Evolutionary conservation across 306 rosid species (phyloP).

Genomic region (Glycine tomentella): DNA sequence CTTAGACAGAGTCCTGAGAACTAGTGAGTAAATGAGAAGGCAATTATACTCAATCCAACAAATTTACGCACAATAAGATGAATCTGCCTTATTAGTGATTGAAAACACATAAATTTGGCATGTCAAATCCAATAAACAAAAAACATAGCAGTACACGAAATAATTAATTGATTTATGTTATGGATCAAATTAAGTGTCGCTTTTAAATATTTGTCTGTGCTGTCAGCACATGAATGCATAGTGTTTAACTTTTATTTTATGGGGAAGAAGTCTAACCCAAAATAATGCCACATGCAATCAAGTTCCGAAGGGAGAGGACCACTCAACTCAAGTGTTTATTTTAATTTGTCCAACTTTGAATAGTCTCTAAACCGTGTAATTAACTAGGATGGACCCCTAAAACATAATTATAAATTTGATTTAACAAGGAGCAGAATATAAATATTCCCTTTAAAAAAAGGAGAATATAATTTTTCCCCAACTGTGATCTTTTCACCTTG

Average conservation of each 20-base stretch:
- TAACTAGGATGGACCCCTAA: not conserved
- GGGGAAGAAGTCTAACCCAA: not conserved
- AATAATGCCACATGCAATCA: slow-evolving; percentile 29
- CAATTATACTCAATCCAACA: not conserved
- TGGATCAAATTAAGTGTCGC: slow-evolving; percentile 3
- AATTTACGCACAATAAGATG: not conserved
- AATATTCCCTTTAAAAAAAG: not conserved
- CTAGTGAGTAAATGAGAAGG: not conserved
- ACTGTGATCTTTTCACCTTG: not conserved
- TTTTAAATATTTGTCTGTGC: slow-evolving; percentile 17
- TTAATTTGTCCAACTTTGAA: not conserved
- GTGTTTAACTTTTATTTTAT: slow-evolving; percentile 7
- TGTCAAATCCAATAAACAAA: not conserved
- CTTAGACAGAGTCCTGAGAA: not conserved
- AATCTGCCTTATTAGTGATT: not conserved
- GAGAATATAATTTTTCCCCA: not conserved
- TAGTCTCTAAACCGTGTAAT: not conserved
- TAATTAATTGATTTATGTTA: not conserved
- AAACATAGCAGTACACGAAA: not conserved
- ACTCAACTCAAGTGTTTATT: slow-evolving; percentile 9
- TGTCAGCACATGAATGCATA: slow-evolving; percentile 37
- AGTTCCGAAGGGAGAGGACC: slow-evolving; percentile 10
- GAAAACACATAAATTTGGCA: not conserved
- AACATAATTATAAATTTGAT: not conserved
- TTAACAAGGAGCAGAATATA: not conserved